Evolutionary conservation across 345 rosid species (phyloP).

Genomic region (Eucalyptus tenuipes): DNA sequence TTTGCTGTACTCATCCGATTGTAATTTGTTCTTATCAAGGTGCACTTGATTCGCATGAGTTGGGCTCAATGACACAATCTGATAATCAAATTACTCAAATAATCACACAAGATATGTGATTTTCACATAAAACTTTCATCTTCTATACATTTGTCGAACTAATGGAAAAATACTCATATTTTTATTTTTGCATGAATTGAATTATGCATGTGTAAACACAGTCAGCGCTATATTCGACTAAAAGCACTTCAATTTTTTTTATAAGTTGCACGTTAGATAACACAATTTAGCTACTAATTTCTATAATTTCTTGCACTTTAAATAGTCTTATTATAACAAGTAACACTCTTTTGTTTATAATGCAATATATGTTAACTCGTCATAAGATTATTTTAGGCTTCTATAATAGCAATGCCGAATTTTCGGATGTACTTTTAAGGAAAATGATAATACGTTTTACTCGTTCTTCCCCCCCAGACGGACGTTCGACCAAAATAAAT

Average conservation of each 20-base stretch:
- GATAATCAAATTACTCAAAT: background rate
- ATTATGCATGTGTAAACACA: background rate
- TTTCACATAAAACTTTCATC: no score
- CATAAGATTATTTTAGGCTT: background rate
- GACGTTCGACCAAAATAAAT: no score
- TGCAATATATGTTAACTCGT: background rate
- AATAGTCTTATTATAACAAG: no score
- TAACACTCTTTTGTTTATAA: background rate
- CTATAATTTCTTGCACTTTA: no score
- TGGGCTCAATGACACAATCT: no score
- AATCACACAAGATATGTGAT: background rate
- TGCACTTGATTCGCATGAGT: background rate
- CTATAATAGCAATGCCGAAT: background rate
- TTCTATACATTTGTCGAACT: background rate
- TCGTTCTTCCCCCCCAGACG: background rate
- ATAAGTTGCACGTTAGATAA: background rate
- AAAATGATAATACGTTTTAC: background rate
- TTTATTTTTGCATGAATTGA: background rate
- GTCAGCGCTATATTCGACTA: background rate
- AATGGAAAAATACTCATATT: rapidly evolving
- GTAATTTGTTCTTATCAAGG: no score
- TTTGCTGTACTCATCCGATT: background rate
- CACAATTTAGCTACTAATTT: no score
- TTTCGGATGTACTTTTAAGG: background rate
- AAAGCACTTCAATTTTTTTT: background rate